Evolutionary conservation across 139 green algal species (phyloP).

Genomic region (Zygnema circumcarinatum): DNA sequence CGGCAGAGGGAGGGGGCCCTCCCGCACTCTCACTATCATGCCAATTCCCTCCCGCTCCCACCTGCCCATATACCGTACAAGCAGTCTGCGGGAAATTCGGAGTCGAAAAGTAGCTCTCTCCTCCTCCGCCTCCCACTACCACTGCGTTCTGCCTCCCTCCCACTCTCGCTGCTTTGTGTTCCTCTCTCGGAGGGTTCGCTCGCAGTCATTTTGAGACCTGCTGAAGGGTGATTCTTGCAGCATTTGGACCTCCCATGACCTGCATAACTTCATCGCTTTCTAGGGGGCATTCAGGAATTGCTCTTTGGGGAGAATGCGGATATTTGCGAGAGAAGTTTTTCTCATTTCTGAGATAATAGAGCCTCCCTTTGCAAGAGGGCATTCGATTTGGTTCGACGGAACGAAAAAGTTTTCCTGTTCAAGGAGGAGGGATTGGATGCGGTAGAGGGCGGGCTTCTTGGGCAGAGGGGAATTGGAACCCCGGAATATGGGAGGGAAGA

Average conservation of each 20-base stretch:
- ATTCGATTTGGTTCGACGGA: conserved; percentile 41
- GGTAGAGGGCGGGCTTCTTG: conserved; percentile 53
- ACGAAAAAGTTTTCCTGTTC: conserved; percentile 23
- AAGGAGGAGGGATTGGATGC: conserved; percentile 18
- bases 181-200: conserved; percentile 10
- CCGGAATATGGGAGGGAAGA: not conserved
- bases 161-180: too few species aligned
- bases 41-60: not conserved
- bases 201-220: conserved; percentile 19
- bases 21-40: not conserved
- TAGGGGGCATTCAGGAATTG: conserved; percentile 31
- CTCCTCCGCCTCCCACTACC: not conserved
- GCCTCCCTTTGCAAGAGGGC: conserved; percentile 56
- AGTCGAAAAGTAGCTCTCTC: not conserved
- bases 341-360: conserved; percentile 53
- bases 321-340: conserved; percentile 9
- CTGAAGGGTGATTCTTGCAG: not conserved
- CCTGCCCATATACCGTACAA: not conserved
- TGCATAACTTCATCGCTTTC: conserved; percentile 51
- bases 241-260: conserved; percentile 8
- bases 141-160: not conserved
- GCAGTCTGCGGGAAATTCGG: not conserved
- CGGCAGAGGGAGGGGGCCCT: not conserved
- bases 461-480: conserved; percentile 6
- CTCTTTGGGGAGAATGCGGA: conserved; percentile 45